These are phyloP conservation scores for Hamigera avellanea DNA, from an alignment of 495 filamentous ascomycete species.

Conservation along the genomic window DNA sequence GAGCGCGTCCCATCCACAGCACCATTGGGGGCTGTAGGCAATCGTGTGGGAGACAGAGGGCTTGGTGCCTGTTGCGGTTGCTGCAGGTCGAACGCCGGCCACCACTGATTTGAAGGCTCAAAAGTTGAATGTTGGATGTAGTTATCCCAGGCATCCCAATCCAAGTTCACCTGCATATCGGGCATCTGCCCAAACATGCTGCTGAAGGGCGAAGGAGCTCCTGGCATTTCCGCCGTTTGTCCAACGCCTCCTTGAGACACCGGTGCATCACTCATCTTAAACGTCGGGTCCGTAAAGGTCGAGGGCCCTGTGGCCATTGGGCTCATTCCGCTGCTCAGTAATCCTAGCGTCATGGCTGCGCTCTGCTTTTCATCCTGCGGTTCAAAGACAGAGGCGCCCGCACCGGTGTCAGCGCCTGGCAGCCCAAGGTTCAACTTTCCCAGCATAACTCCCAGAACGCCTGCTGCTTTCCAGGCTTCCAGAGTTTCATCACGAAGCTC, in stretches of 20 bases:
- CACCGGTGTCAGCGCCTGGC: constrained; percentile 13
- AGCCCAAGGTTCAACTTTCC: constrained; percentile 48
- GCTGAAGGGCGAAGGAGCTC: constrained; percentile 38
- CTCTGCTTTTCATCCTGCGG: constrained; percentile 39
- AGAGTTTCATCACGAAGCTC: constrained; percentile 63
- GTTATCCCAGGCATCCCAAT: constrained; percentile 56
- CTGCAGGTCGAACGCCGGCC: constrained; percentile 29
- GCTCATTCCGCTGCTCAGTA: constrained; percentile 62
- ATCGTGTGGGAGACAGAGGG: constrained; percentile 7
- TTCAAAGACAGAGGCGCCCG: constrained; percentile 15
- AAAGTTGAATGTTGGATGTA: constrained; percentile 41
- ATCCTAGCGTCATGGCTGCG: constrained; percentile 72
- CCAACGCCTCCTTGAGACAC: constrained; percentile 23
- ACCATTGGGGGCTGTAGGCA: constrained; percentile 5
- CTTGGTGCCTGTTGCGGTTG: constrained; percentile 3
- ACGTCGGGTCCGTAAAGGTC: constrained; percentile 17
- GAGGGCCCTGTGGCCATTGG: constrained; percentile 39
- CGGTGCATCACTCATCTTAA: constrained; percentile 23
- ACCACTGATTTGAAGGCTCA: constrained; percentile 34
- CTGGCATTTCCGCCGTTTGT: constrained; percentile 24
- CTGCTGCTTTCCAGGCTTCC: constrained; percentile 76
- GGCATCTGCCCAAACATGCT: constrained; percentile 48
- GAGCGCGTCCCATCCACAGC: constrained; percentile 7
- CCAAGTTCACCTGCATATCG: constrained; percentile 55
- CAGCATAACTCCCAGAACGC: constrained; percentile 69